Evolutionary conservation across 495 filamentous ascomycete species (phyloP).

Genomic region (Aspergillus sclerotioniger): DNA sequence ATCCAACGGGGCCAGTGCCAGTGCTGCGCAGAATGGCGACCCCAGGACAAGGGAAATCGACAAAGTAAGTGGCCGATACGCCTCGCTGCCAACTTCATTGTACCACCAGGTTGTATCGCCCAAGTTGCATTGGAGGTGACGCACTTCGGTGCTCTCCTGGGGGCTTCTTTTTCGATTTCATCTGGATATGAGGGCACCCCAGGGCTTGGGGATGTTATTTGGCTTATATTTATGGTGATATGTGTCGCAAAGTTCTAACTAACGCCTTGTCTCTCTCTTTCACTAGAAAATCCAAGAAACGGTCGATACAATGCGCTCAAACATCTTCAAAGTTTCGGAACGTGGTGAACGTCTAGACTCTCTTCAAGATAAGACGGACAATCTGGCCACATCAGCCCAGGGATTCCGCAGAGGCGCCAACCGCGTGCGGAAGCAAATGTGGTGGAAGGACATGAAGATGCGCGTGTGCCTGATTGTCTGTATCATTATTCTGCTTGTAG

Average conservation of each 20-base stretch:
- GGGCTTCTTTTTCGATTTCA: background rate
- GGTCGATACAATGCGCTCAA: slow-evolving; percentile 88
- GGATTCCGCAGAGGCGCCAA: slow-evolving; percentile 95
- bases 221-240: background rate
- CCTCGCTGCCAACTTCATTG: slow-evolving; percentile 1
- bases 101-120: background rate
- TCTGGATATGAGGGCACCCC: background rate
- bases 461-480: slow-evolving; percentile 89
- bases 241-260: background rate
- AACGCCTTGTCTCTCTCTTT: slow-evolving; percentile 3
- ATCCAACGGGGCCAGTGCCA: slow-evolving; percentile 43
- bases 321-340: slow-evolving; percentile 88
- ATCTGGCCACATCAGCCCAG: slow-evolving; percentile 83
- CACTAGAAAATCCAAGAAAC: slow-evolving; percentile 93
- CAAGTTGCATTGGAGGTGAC: background rate
- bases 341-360: slow-evolving; percentile 88
- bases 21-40: slow-evolving; percentile 57
- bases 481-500: slow-evolving; percentile 80
- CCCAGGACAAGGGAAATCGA: slow-evolving; percentile 71
- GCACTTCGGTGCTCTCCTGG: background rate
- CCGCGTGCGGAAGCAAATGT: slow-evolving; percentile 92
- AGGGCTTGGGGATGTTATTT: background rate
- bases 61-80: slow-evolving; percentile 58
- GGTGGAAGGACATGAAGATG: slow-evolving; percentile 99
- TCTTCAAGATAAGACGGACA: slow-evolving; percentile 94